Conservation (phyloP, 2,329 filamentous ascomycete genomes). For the Fusarium algeriense region DNA sequence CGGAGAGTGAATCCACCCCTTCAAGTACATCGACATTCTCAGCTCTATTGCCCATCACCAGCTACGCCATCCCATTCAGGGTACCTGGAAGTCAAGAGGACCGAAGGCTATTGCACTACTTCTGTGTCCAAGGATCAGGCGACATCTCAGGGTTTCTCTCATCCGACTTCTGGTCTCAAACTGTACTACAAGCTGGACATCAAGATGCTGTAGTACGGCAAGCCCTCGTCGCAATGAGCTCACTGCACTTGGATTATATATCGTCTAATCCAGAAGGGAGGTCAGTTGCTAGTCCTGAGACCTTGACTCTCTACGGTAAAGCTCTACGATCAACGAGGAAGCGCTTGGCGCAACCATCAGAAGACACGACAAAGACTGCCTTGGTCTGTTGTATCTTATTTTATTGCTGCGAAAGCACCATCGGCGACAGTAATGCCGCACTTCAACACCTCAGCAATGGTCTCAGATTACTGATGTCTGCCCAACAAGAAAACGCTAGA, state of each 20-base stretch:
- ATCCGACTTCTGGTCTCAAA: conserved; percentile 13
- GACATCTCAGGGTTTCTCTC: conserved; percentile 17
- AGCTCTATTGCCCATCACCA: not conserved
- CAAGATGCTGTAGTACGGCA: conserved; percentile 11
- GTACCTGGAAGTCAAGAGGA: conserved; percentile 16
- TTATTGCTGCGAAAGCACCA: conserved; percentile 16
- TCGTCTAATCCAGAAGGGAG: not conserved
- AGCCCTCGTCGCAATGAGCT: conserved; percentile 20
- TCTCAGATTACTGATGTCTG: not conserved
- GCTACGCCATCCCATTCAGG: conserved; percentile 15
- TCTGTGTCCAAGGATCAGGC: conserved; percentile 9
- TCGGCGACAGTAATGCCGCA: conserved; percentile 1
- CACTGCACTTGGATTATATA: conserved; percentile 11
- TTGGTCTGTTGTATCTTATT: conserved; percentile 19
- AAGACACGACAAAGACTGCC: not conserved
- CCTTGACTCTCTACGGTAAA: not conserved
- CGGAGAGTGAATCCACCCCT: accelerated
- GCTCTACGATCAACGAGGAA: conserved; percentile 5
- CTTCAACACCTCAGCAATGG: conserved; percentile 15
- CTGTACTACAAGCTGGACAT: conserved; percentile 9
- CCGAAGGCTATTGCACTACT: conserved; percentile 16
- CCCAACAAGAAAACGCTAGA: not conserved
- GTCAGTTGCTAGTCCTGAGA: not conserved
- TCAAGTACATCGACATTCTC: accelerated
- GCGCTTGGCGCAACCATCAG: not conserved